Evolutionary conservation across 2,329 filamentous ascomycete genomes (phyloP).

Genomic region (Ophiostoma australiae): DNA sequence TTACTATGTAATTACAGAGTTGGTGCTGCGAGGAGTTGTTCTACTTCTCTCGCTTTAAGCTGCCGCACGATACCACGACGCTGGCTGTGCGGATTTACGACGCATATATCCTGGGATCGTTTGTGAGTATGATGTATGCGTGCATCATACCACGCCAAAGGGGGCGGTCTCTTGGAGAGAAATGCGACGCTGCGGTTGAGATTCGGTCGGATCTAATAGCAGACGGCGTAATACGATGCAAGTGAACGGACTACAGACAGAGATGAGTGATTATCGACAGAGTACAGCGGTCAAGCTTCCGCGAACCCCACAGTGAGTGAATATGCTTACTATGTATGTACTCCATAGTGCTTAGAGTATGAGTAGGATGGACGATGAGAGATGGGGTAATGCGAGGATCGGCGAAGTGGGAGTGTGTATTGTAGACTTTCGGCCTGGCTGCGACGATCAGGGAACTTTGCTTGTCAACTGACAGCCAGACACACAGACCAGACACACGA

Average conservation of each 20-base stretch:
- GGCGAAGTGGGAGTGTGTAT: no score
- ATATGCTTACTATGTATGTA: no score
- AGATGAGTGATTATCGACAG: no score
- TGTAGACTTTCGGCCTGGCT: no score
- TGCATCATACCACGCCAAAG: neutral
- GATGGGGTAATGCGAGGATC: neutral
- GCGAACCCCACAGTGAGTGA: no score
- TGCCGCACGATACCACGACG: neutral
- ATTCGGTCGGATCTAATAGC: no score
- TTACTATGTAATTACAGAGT: neutral
- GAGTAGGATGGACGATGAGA: neutral
- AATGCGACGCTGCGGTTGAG: neutral
- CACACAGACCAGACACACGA: neutral
- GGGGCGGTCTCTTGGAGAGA: neutral
- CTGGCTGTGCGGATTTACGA: neutral
- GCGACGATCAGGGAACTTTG: neutral
- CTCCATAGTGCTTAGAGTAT: no score
- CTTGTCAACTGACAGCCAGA: neutral
- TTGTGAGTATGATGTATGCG: neutral
- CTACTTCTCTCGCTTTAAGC: neutral
- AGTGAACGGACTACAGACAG: no score
- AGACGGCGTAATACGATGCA: neutral
- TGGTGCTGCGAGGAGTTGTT: neutral
- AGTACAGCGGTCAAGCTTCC: no score
- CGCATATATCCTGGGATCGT: neutral